Evolutionary conservation across 2,329 filamentous ascomycete genomes (phyloP).

Genomic region (Phoma sp.): DNA sequence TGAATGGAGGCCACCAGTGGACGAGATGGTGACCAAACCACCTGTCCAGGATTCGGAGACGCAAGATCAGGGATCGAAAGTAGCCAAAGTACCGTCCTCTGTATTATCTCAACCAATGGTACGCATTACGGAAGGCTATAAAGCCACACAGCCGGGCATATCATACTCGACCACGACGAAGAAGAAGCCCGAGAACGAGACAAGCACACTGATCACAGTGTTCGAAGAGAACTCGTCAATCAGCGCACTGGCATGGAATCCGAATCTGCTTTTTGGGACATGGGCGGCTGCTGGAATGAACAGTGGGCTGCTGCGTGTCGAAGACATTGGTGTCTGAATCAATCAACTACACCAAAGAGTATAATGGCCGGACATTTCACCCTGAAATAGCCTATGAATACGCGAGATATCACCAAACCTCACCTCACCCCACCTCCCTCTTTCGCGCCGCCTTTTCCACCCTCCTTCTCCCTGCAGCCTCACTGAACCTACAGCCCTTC

Average conservation of each 20-base stretch:
- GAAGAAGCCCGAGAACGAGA: slow-evolving; percentile 31
- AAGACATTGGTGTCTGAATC: slow-evolving; percentile 50
- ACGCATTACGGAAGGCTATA: slow-evolving; percentile 53
- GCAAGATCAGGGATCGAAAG: neutral
- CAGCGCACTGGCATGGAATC: slow-evolving; percentile 57
- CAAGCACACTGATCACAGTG: slow-evolving; percentile 47
- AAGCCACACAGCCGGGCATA: slow-evolving; percentile 37
- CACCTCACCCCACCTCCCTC: neutral
- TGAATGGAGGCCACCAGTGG: slow-evolving; percentile 56
- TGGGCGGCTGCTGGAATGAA: slow-evolving; percentile 60
- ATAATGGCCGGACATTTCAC: neutral
- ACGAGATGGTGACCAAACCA: slow-evolving; percentile 13
- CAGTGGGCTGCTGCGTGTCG: slow-evolving; percentile 56
- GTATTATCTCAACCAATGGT: slow-evolving; percentile 33
- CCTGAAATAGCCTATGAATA: no score
- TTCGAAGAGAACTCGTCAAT: slow-evolving; percentile 54
- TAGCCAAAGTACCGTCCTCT: slow-evolving; percentile 13
- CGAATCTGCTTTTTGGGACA: slow-evolving; percentile 55
- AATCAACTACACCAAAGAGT: neutral
- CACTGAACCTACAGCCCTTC: neutral
- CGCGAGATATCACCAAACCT: no score
- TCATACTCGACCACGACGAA: slow-evolving; percentile 26
- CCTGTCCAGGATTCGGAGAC: neutral
- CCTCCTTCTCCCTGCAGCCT: neutral
- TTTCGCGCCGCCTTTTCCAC: neutral